These are phyloP conservation scores for Pseudogymnoascus sp. DNA, from an alignment of 2,329 filamentous ascomycete genomes.

Conservation along the genomic window DNA sequence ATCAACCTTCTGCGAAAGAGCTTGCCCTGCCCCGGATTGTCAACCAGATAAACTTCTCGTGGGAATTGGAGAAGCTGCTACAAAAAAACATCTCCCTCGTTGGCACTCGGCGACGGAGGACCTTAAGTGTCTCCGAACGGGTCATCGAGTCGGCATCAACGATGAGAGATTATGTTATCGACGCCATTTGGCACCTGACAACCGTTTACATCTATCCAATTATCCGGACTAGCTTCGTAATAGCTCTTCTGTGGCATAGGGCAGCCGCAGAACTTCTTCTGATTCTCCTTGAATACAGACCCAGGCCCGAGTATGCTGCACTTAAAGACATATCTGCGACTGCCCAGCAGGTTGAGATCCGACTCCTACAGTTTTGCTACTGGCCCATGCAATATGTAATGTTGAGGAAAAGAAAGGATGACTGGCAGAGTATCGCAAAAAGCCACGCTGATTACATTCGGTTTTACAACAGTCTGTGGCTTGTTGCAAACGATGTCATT, in stretches of 20 bases:
- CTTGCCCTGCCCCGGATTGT: conserved; percentile 71
- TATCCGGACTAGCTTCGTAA: conserved; percentile 63
- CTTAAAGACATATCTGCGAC: conserved; percentile 94
- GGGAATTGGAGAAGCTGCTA: conserved; percentile 75
- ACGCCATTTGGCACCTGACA: conserved; percentile 62
- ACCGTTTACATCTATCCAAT: conserved; percentile 72
- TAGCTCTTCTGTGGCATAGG: conserved; percentile 70
- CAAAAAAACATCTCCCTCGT: conserved; percentile 86
- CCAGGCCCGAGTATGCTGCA: conserved; percentile 68
- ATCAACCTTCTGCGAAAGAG: conserved; percentile 73
- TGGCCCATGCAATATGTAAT: conserved; percentile 97
- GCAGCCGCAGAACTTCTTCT: conserved; percentile 73
- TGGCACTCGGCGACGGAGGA: conserved; percentile 70
- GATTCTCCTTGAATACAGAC: conserved; percentile 73
- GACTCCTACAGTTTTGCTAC: conserved; percentile 95
- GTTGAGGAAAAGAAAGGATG: conserved; percentile 75
- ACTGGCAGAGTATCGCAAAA: conserved; percentile 92
- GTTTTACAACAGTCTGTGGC: conserved; percentile 98
- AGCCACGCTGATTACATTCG: conserved; percentile 97
- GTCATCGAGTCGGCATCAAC: conserved; percentile 90
- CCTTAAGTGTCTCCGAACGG: conserved; percentile 84
- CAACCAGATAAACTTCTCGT: conserved; percentile 92
- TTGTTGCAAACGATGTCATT: conserved; percentile 96
- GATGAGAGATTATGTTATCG: conserved; percentile 64
- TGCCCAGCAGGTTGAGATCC: conserved; percentile 94